Evolutionary conservation across 306 rosid species (phyloP), one percentile per base, ranked within the genome.

Genomic region (Prunus padus): DNA sequence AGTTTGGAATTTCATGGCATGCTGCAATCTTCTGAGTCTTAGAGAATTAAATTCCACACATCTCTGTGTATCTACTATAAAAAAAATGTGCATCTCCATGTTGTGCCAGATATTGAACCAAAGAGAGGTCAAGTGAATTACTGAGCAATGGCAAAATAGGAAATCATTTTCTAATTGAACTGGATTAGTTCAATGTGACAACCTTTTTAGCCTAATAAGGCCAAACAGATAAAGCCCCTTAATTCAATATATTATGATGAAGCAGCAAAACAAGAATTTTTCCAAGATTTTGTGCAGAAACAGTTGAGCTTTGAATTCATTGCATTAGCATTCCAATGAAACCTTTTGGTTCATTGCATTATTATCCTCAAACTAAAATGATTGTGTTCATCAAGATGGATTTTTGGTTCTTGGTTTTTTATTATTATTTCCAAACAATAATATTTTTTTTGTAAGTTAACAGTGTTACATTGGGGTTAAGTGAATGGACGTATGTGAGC

Each of bases 1-100:
- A n/a, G 14, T 26, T 72, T 76, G 71, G 70, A 61, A 67, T 50
- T 46, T 33, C 74, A 73, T 42, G 76, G 67, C 67, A 51, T 42
- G 65, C 50, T 77, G 67, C 52, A 55, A 56, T 69, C 10, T 51
- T 50, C 9, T 2, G 7, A 16, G 37, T 20, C 42, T 25, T 45
- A 26, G 26, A 25, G 22, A 45, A 1, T 59, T 59, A 11, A 49
- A 23, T 69, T 28, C 26, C 45, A 69, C 60, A 3, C 23, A 16
- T 25, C 20, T 49, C 25, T 3, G 26, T 69, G 56, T 12, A 59
- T 59, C 37, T 13, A 59, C 33, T 5, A 55, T 13, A 20, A 2
- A 19, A 19, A 55, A 55, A 11, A 4, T 55, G 3, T 55, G 14
- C 22, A 20, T 55, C 4, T 20, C 13, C 61, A 3, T n/a, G 26